Evolutionary conservation across 83 land plant genomes (phyloP).

Genomic region (Picea abies): DNA sequence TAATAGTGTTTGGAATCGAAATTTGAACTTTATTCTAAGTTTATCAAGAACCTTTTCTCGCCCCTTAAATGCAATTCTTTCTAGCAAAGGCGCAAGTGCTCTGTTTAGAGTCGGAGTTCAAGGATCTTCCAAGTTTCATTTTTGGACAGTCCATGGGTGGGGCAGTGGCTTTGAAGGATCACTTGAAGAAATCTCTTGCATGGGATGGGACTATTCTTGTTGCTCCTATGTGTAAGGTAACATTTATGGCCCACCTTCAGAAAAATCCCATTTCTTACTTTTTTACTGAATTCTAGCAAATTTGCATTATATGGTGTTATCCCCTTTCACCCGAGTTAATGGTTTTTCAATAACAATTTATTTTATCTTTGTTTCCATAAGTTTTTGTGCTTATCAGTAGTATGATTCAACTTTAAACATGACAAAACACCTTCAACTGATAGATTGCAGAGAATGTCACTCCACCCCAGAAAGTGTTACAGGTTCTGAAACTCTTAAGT

Average conservation of each 20-base stretch:
- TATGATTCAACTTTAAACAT: background rate
- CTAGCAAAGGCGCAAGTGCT: background rate
- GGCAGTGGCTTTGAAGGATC: conserved; percentile 74
- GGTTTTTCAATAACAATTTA: background rate
- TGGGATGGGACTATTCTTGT: conserved; percentile 87
- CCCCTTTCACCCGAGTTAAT: background rate
- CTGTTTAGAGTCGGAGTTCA: conserved; percentile 28
- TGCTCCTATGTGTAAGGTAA: conserved; percentile 92
- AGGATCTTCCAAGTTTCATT: conserved; percentile 52
- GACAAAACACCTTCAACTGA: background rate
- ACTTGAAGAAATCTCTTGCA: conserved; percentile 48
- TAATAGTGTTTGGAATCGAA: background rate
- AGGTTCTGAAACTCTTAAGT: conserved; percentile 42
- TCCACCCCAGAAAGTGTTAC: conserved; percentile 53
- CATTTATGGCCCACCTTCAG: background rate
- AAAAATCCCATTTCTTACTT: background rate
- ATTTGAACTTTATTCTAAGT: background rate
- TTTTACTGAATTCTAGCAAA: background rate
- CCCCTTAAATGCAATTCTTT: background rate
- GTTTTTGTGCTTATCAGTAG: background rate
- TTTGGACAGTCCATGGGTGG: conserved; percentile 95
- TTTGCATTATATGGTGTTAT: background rate
- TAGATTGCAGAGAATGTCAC: conserved; percentile 76
- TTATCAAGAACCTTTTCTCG: background rate
- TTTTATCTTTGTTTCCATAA: background rate